Base-by-base conservation (phyloP, 306 rosid species). In the Rubus parviflorus region DNA sequence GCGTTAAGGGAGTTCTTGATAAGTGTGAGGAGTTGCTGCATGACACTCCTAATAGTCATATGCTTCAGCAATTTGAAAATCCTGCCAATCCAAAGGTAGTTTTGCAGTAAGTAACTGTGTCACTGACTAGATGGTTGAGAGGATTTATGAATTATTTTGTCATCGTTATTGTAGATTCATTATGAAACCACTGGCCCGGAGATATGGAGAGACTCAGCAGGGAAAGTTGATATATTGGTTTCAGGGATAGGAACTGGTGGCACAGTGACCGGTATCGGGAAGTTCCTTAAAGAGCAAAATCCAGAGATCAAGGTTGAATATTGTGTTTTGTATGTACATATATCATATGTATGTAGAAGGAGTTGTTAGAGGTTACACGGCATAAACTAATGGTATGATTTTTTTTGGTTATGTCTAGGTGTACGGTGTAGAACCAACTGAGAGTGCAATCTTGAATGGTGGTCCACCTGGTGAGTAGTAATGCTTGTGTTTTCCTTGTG, bases 181-280 rank as follows among this genome's bases (percentile, higher is more conserved):
- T 94, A 92, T 30, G 97, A 92, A 67, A 89, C 97, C 73, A 92
- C 97, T 20, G 97, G 97, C 70, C 94, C 92, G 7, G 97, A 94
- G 88, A 89, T 90, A 75, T 92, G 98, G 98, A 89, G 85, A 88
- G 96, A 90, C 80, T 83, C 97, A 0, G 88, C 75, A 83, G 95
- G 81, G 72, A 88, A 85, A 87, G 76, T 92, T 68, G 97, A 89
- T 75, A 87, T 76, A 42, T 81, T 94, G 52, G 93, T 90, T 58
- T 81, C 97, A 7, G 97, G 93, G 77, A 82, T 94, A 67, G 97
- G 98, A 76, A 89, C 98, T 0, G 97, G 93, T 43, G 98, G 97
- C 14, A 88, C 97, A 19, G 25, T 89, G 76, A 76, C 92, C 2
- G 98, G 93, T 77, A 76, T 70, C 37, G 97, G 97, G 84, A 85